phyloP scores from a whole-genome alignment of 768 basidiomycete species.

The Tricholoma matsutake region DNA sequence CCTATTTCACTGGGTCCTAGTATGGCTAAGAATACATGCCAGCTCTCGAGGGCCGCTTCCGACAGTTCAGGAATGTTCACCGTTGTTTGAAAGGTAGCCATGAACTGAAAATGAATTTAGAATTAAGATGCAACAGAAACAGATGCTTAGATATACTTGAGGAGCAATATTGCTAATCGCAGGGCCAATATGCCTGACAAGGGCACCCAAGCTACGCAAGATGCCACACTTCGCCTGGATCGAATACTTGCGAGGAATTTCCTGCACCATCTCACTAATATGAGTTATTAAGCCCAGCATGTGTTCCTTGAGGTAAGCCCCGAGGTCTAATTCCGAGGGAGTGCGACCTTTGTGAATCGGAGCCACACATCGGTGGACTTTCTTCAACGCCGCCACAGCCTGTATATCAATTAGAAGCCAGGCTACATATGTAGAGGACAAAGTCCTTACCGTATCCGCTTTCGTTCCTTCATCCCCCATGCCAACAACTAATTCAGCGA shows the following conservation, averaged over 20 bases:
- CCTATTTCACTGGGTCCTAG: conserved; percentile 69
- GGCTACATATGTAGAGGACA: not conserved
- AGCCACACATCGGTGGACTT: conserved; percentile 45
- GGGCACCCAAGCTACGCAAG: conserved; percentile 69
- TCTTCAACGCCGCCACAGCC: conserved; percentile 37
- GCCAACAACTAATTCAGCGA: conserved; percentile 72
- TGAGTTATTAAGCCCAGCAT: conserved; percentile 84
- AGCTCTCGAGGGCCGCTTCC: conserved; percentile 74
- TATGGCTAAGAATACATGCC: conserved; percentile 73
- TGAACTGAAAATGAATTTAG: conserved; percentile 56
- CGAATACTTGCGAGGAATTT: conserved; percentile 74
- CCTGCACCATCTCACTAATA: conserved; percentile 85
- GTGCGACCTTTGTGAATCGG: conserved; percentile 18
- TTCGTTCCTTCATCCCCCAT: conserved; percentile 65
- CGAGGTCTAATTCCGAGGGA: conserved; percentile 37
- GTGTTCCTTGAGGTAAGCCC: conserved; percentile 64
- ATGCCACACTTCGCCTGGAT: conserved; percentile 70
- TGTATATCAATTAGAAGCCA: conserved; percentile 10
- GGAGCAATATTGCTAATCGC: conserved; percentile 76
- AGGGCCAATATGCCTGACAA: conserved; percentile 69
- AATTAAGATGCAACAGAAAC: not conserved
- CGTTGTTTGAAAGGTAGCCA: conserved; percentile 93
- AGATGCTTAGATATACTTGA: conserved; percentile 54
- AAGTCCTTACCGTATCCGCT: conserved; percentile 40
- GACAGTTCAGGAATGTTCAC: conserved; percentile 73